Base-by-base conservation (phyloP, 176 grass and related monocot species). In the Bonia amplexicaulis region DNA sequence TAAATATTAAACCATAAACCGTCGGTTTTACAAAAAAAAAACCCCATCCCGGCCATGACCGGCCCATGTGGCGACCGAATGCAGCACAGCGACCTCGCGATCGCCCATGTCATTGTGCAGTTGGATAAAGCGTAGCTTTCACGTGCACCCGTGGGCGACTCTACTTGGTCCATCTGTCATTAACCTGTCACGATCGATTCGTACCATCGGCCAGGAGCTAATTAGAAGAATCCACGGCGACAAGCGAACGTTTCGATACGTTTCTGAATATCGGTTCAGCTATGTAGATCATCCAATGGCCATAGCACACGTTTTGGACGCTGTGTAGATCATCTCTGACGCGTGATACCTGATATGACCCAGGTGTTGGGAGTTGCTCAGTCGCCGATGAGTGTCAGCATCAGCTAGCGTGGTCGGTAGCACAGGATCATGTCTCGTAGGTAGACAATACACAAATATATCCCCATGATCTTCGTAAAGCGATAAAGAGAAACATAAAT, bases 371-470 rank as follows among this genome's bases (percentile, higher is more conserved):
- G 17, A 14, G 19, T 17, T 1, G 6, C n/a, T n/a, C n/a, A n/a
- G n/a, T n/a, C n/a, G n/a, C 2, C 16, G 4, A 10, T 49, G 76
- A 8, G 57, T 26, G 63, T 59, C 83, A 39, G 23, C 71, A 42
- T 87, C 79, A 67, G 78, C 3, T 66, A 69, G 16, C 63, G 52
- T 88, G 72, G 79, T 82, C 53, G 86, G 79, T 77, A n/a, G 13
- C 23, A 11, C 22, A 42, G 54, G 84, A 22, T 73, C 66, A 48
- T 63, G 76, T 6, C 19, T 6, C 19, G 26, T 31, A 20, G 37
- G 23, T 76, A 11, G 35, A 31, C 46, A 12, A 31, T 33, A 35
- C 0, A 13, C 3, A 6, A 22, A 49, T 19, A 31, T 29, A 46
- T 72, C 2, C 25, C 73, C 2, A 12, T 39, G 81, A 63, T 74